These are phyloP conservation scores for Capsicum pubescens DNA, from an alignment of 257 asterid genomes.

Conservation along the genomic window DNA sequence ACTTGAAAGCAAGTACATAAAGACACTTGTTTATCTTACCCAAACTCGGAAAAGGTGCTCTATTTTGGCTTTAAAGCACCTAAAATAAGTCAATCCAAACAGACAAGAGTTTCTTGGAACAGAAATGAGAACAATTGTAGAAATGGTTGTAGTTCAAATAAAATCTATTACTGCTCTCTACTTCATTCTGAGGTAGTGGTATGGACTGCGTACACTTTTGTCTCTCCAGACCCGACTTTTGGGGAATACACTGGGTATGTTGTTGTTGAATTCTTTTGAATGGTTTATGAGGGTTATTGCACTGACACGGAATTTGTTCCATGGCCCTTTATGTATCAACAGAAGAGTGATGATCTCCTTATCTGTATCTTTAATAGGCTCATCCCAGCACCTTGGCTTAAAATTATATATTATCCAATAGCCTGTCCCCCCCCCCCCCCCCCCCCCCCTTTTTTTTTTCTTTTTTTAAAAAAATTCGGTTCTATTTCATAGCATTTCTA, in stretches of 20 bases:
- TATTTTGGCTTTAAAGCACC: no score
- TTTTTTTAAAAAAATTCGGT: background rate
- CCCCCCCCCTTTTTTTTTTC: no score
- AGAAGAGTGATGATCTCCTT: background rate
- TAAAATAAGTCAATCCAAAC: background rate
- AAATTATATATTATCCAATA: background rate
- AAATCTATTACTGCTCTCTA: background rate
- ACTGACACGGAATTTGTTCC: background rate
- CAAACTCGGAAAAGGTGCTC: no score
- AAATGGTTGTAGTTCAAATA: background rate
- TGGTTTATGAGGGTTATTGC: background rate
- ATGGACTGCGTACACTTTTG: no score
- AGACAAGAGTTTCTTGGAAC: background rate
- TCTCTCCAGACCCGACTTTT: no score
- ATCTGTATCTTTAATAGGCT: background rate
- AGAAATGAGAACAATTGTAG: background rate
- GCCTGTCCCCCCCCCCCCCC: background rate
- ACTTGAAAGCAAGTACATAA: no score
- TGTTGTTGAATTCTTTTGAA: background rate
- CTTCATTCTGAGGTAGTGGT: no score
- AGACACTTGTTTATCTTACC: no score
- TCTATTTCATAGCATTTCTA: background rate
- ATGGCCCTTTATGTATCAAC: slow-evolving; percentile 16
- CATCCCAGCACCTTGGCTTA: background rate
- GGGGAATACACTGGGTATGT: no score